Conservation (phyloP, 345 rosid species). For the Syzygium grande region DNA sequence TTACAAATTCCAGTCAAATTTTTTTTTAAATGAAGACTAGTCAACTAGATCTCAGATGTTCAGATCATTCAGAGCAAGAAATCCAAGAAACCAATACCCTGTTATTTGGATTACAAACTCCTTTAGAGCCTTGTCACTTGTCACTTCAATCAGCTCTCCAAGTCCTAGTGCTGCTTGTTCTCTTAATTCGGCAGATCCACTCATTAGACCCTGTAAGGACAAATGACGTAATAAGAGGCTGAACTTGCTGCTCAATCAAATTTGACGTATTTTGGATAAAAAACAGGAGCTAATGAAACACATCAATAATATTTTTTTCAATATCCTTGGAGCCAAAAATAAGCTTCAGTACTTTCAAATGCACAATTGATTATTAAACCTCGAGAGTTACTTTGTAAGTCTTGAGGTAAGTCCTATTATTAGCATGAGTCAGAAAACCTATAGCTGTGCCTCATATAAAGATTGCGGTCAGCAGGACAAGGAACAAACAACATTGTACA, state of each 20-base stretch:
- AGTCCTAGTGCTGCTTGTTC: slow-evolving; percentile 98
- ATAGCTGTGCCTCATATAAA: background rate
- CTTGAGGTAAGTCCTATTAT: background rate
- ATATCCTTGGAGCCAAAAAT: background rate
- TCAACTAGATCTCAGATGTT: background rate
- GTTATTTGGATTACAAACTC: slow-evolving; percentile 93
- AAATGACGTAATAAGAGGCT: background rate
- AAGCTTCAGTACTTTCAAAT: background rate
- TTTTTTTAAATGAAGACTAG: background rate
- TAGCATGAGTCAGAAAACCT: background rate
- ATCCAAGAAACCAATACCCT: slow-evolving; percentile 39
- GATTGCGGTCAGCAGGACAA: background rate
- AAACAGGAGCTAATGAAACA: background rate
- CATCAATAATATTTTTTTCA: background rate
- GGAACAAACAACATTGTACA: background rate
- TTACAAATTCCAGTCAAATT: background rate
- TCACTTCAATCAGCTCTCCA: slow-evolving; percentile 96
- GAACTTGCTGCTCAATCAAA: background rate
- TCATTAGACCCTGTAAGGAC: slow-evolving; percentile 58
- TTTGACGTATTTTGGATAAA: background rate
- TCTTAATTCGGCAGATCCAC: slow-evolving; percentile 88
- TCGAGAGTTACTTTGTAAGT: background rate
- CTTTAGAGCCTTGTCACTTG: slow-evolving; percentile 80
- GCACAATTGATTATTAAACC: background rate
- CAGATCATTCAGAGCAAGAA: background rate